Conservation (phyloP, 768 basidiomycete species). For the Agaricus blazei region DNA sequence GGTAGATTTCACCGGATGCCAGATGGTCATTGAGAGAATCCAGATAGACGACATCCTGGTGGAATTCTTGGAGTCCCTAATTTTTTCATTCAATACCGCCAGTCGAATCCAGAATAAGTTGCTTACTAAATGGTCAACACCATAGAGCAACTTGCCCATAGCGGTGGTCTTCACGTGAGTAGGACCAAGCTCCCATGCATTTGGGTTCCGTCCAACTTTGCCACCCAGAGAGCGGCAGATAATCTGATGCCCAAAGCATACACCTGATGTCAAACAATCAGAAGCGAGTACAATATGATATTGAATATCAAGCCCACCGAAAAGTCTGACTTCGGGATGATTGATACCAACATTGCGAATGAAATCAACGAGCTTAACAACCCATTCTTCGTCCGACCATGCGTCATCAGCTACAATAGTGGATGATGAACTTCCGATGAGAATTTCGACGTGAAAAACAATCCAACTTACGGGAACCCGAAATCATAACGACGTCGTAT, state of each 20-base stretch:
- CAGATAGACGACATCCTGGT: background rate
- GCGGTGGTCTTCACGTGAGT: conserved; percentile 53
- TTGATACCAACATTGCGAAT: conserved; percentile 17
- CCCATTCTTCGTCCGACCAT: conserved; percentile 73
- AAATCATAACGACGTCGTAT: conserved; percentile 72
- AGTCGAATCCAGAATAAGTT: background rate
- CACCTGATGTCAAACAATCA: conserved; percentile 37
- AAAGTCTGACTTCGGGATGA: conserved; percentile 12
- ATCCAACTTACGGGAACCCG: conserved; percentile 63
- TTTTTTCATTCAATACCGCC: background rate
- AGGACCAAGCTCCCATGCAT: conserved; percentile 77
- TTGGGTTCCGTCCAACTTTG: conserved; percentile 55
- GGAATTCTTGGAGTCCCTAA: background rate
- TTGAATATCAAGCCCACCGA: conserved; percentile 40
- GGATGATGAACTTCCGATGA: background rate
- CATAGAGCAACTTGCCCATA: conserved; percentile 51
- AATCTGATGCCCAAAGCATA: conserved; percentile 87
- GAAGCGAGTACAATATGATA: background rate
- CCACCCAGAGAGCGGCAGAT: conserved; percentile 73
- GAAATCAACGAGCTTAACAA: conserved; percentile 61
- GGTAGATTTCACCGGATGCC: conserved; percentile 31
- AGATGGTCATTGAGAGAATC: conserved; percentile 28
- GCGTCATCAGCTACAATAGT: conserved; percentile 59
- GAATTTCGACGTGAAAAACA: background rate
- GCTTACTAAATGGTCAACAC: no score